Evolutionary conservation across 2,329 filamentous ascomycete species (phyloP).

Genomic region (Pseudogymnoascus sp.): DNA sequence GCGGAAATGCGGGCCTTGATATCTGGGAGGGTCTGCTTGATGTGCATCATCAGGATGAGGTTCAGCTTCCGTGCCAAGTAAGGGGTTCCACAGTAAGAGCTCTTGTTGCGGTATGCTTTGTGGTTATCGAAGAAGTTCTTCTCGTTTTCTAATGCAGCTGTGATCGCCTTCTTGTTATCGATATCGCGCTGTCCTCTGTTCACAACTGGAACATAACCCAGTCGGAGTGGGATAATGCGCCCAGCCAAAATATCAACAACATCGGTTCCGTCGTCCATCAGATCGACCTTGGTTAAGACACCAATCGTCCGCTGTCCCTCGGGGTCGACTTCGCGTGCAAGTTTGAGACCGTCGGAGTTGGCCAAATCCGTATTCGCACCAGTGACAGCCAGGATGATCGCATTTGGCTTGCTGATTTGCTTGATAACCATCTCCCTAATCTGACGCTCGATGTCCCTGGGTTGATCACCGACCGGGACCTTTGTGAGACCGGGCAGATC

Average conservation of each 20-base stretch:
- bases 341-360: constrained; percentile 95
- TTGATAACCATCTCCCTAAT: constrained; percentile 98
- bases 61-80: constrained; percentile 96
- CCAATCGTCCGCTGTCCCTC: constrained; percentile 97
- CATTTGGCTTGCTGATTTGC: constrained; percentile 97
- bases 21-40: constrained; percentile 97
- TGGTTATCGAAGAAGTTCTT: constrained; percentile 98
- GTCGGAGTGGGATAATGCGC: constrained; percentile 86
- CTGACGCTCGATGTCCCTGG: constrained; percentile 91
- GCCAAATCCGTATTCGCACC: constrained; percentile 96
- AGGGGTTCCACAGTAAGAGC: constrained; percentile 94
- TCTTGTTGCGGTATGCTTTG: constrained; percentile 98
- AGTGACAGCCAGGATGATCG: constrained; percentile 94
- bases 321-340: constrained; percentile 92
- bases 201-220: constrained; percentile 96
- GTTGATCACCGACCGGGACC: constrained; percentile 93
- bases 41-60: constrained; percentile 99
- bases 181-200: constrained; percentile 98
- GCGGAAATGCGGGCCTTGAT: constrained; percentile 97
- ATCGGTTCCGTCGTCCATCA: constrained; percentile 98
- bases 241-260: constrained; percentile 98
- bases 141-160: constrained; percentile 84
- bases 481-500: constrained; percentile 95
- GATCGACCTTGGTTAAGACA: constrained; percentile 95
- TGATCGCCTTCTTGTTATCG: constrained; percentile 94